Conservation (phyloP, 2,329 filamentous ascomycete species). For the Phialocephala sp. region DNA sequence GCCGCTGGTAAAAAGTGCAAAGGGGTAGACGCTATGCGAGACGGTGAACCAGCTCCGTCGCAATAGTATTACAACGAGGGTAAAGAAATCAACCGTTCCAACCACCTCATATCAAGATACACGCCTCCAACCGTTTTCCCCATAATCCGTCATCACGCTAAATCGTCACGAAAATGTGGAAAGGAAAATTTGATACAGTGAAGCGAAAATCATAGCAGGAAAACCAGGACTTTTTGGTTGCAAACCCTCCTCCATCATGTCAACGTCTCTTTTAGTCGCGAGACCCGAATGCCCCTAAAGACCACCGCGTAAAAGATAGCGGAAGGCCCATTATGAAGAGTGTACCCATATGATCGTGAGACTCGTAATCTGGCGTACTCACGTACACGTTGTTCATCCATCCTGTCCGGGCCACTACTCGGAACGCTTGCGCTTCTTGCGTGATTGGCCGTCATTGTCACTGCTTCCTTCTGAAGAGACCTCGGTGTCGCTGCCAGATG, state of each 20-base stretch:
- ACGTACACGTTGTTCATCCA: slow-evolving; percentile 3
- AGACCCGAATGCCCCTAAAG: slow-evolving; percentile 38
- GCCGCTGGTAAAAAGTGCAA: slow-evolving; percentile 27
- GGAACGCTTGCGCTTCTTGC: slow-evolving; percentile 82
- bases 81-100: slow-evolving; percentile 35
- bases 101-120: slow-evolving; percentile 34
- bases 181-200: slow-evolving; percentile 42
- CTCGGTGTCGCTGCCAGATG: slow-evolving; percentile 70
- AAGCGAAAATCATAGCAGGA: slow-evolving; percentile 39
- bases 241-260: slow-evolving; percentile 38
- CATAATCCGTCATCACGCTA: slow-evolving; percentile 44
- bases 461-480: slow-evolving; percentile 56
- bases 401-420: slow-evolving; percentile 49
- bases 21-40: slow-evolving; percentile 31
- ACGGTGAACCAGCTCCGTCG: slow-evolving; percentile 42
- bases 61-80: slow-evolving; percentile 43
- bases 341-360: slow-evolving; percentile 38
- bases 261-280: slow-evolving; percentile 37
- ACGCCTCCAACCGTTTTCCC: slow-evolving; percentile 28
- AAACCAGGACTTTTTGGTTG: slow-evolving; percentile 37
- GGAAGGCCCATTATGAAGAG: slow-evolving; percentile 37
- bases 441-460: slow-evolving; percentile 53
- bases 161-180: slow-evolving; percentile 39
- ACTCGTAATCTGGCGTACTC: slow-evolving; percentile 35
- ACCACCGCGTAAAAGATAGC: slow-evolving; percentile 36